Percentiles rank a stretch among this genome's conserved stretches.
Evolutionary conservation across 2,329 filamentous ascomycete genomes (phyloP).

Genomic region (Blumeriella jaapii): DNA sequence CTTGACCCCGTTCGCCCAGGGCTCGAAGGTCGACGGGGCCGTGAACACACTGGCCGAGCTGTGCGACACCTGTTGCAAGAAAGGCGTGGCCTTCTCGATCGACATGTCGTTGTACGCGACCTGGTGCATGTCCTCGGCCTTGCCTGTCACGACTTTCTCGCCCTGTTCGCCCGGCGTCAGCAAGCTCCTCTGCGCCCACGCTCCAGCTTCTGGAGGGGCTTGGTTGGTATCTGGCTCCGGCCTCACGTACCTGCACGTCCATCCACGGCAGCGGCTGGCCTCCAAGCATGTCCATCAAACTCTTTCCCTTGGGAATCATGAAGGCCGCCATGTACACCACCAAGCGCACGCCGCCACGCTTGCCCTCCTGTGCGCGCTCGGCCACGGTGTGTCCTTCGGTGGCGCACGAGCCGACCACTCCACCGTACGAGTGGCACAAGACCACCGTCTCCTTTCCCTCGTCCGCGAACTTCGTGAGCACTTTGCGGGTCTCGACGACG

Average conservation of each 20-base stretch:
- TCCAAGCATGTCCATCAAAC: constrained; percentile 10
- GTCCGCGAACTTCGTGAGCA: constrained; percentile 27
- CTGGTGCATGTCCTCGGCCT: constrained; percentile 1
- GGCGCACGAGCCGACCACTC: constrained; percentile 23
- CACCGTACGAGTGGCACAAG: constrained; percentile 31
- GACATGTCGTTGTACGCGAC: constrained; percentile 13
- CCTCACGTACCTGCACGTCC: constrained; percentile 12
- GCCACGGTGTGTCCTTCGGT: constrained; percentile 8
- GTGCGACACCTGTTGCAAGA: constrained; percentile 6
- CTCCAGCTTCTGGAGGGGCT: not conserved
- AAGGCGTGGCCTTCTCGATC: constrained; percentile 3
- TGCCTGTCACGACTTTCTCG: no score
- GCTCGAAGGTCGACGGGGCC: constrained; percentile 14
- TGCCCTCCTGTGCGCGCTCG: constrained; percentile 5
- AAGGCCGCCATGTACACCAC: constrained; percentile 13
- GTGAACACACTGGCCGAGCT: constrained; percentile 9
- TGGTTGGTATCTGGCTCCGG: no score
- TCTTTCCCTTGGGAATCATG: constrained; percentile 11
- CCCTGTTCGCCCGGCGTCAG: no score
- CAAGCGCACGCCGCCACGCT: constrained; percentile 12
- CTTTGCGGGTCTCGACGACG: constrained; percentile 21
- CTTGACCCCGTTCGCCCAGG: constrained; percentile 12
- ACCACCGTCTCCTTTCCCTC: constrained; percentile 26
- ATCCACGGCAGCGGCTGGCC: constrained; percentile 13
- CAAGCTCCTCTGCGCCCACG: no score